These are phyloP conservation scores for Triticum aestivum DNA, from an alignment of 176 grass and related monocot species.

Conservation along the genomic window DNA sequence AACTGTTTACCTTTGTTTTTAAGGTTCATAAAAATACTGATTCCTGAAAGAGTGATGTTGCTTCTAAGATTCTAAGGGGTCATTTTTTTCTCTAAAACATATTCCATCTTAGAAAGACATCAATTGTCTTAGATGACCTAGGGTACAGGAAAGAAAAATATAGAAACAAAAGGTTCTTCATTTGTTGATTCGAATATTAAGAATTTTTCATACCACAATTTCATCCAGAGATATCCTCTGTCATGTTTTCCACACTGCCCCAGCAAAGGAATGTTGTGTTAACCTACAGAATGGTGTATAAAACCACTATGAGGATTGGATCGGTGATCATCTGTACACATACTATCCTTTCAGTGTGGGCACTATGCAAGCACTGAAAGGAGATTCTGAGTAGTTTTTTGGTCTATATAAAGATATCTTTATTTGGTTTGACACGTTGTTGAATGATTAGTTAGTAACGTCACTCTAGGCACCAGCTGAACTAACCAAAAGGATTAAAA, in stretches of 20 bases:
- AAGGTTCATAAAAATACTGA: conserved; percentile 39
- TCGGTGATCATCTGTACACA: not conserved
- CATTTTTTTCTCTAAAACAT: not conserved
- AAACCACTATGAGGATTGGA: too few relatives aligned
- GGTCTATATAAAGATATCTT: too few relatives aligned
- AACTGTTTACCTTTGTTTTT: conserved; percentile 14
- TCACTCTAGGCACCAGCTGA: too few relatives aligned
- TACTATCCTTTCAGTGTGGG: not conserved
- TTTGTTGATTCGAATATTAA: not conserved
- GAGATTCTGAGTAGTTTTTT: not conserved
- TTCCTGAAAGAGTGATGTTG: conserved; percentile 37
- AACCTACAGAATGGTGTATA: too few relatives aligned
- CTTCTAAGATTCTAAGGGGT: conserved; percentile 53
- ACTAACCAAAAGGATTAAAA: too few relatives aligned
- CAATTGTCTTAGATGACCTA: not conserved
- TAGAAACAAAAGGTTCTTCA: not conserved
- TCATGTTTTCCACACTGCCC: not conserved
- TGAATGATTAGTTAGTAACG: too few relatives aligned
- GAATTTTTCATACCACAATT: not conserved
- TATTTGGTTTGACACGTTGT: too few relatives aligned
- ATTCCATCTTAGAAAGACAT: not conserved
- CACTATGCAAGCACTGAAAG: not conserved
- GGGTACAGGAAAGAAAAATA: not conserved
- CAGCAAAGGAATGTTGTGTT: too few relatives aligned
- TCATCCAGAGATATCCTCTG: not conserved